phyloP scores from a whole-genome alignment of 1,284 basidiomycete species.

The Coniferiporia weirii region DNA sequence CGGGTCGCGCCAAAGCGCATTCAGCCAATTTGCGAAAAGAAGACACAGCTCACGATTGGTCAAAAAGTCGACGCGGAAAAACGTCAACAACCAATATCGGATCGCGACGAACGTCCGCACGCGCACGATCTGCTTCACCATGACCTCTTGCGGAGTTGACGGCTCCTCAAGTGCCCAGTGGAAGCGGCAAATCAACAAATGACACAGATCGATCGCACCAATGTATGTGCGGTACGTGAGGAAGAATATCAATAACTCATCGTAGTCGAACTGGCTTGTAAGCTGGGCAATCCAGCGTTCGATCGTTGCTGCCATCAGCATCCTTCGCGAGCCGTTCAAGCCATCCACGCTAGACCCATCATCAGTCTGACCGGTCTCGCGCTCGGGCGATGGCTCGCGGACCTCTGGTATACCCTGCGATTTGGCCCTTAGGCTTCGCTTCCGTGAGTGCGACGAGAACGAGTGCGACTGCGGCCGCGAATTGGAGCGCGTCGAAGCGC shows the following conservation, averaged over 20 bases:
- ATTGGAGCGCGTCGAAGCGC: constrained; percentile 4
- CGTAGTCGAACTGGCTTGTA: constrained; percentile 77
- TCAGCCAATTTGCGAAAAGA: constrained; percentile 72
- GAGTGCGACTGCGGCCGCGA: constrained; percentile 38
- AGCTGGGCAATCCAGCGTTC: constrained; percentile 88
- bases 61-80: constrained; percentile 82
- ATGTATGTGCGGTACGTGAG: constrained; percentile 83
- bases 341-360: constrained; percentile 25
- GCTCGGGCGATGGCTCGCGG: constrained; percentile 24
- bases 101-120: constrained; percentile 85
- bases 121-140: constrained; percentile 67
- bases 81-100: constrained; percentile 81
- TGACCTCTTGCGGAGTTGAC: constrained; percentile 51
- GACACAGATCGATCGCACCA: constrained; percentile 67
- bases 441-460: constrained; percentile 42
- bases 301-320: constrained; percentile 80
- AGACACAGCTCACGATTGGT: constrained; percentile 72
- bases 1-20: constrained; percentile 65
- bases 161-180: constrained; percentile 75
- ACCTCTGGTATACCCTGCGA: constrained; percentile 17
- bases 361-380: constrained; percentile 12
- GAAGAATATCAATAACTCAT: constrained; percentile 82
- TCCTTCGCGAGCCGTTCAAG: constrained; percentile 34
- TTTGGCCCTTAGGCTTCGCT: constrained; percentile 29
- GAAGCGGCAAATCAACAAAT: constrained; percentile 77